Percentiles rank a stretch among this genome's conserved stretches.
These are phyloP conservation scores for Stropharia rugosoannulata DNA, from an alignment of 768 basidiomycete species.

Conservation along the genomic window DNA sequence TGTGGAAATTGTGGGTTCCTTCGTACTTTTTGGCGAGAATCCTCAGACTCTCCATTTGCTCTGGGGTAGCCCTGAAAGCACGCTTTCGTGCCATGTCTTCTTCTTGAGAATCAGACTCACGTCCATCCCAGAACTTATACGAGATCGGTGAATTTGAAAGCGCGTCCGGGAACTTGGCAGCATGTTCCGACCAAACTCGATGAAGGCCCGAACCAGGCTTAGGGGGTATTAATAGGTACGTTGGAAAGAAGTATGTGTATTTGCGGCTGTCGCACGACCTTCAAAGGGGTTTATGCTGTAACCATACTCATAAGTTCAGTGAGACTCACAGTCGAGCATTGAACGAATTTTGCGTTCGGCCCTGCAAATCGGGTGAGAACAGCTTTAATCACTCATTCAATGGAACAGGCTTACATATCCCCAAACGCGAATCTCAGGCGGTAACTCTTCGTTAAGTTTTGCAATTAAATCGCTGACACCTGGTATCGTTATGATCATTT, in stretches of 20 bases:
- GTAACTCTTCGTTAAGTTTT: slow-evolving; percentile 84
- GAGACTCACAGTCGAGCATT: slow-evolving; percentile 66
- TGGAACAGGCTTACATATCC: slow-evolving; percentile 54
- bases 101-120: slow-evolving; percentile 40
- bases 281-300: slow-evolving; percentile 5
- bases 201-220: slow-evolving; percentile 69
- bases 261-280: slow-evolving; percentile 93
- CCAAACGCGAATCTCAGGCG: slow-evolving; percentile 93
- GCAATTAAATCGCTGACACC: slow-evolving; percentile 67
- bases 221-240: slow-evolving; percentile 90
- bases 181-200: slow-evolving; percentile 37
- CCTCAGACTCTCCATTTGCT: slow-evolving; percentile 57
- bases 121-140: slow-evolving; percentile 65
- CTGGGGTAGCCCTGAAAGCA: slow-evolving; percentile 61
- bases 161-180: slow-evolving; percentile 21
- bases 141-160: slow-evolving; percentile 19
- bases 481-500: slow-evolving; percentile 80
- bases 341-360: slow-evolving; percentile 78
- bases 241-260: slow-evolving; percentile 97
- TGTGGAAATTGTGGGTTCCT: slow-evolving; percentile 97
- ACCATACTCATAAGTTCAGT: background rate
- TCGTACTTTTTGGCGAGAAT: slow-evolving; percentile 62
- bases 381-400: background rate
- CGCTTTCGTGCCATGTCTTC: slow-evolving; percentile 69
- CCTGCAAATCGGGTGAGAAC: slow-evolving; percentile 32